phyloP scores from a whole-genome alignment of 176 grass and related monocot species.

The Urochloa ruziziensis region DNA sequence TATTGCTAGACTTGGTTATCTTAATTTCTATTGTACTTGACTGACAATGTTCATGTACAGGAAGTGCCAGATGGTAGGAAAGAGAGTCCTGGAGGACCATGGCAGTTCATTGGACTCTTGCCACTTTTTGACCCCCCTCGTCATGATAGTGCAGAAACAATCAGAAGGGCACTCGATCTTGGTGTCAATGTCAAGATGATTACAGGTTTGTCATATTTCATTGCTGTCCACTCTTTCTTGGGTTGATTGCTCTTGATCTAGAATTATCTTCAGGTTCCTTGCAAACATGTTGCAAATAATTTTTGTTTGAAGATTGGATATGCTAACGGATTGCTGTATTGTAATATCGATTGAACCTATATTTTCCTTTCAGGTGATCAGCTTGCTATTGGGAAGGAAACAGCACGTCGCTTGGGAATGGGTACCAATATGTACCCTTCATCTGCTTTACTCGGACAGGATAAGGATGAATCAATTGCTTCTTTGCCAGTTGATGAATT shows the following conservation, averaged over 20 bases:
- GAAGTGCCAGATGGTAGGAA: slow-evolving; percentile 87
- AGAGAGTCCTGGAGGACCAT: slow-evolving; percentile 76
- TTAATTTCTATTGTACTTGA: slow-evolving; percentile 17
- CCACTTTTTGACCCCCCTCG: slow-evolving; percentile 91
- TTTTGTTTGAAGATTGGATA: neutral
- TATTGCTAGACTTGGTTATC: neutral
- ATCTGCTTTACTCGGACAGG: slow-evolving; percentile 77
- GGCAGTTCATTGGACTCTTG: slow-evolving; percentile 85
- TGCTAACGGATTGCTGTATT: neutral
- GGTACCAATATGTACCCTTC: slow-evolving; percentile 98
- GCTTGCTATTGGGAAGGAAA: slow-evolving; percentile 90
- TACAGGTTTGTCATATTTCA: slow-evolving; percentile 47
- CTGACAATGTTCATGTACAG: slow-evolving; percentile 33
- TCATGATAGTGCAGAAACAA: slow-evolving; percentile 94
- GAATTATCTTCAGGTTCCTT: neutral
- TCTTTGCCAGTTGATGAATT: slow-evolving; percentile 82
- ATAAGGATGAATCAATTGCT: slow-evolving; percentile 73
- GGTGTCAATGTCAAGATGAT: slow-evolving; percentile 98
- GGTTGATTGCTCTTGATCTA: neutral
- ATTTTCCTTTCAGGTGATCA: slow-evolving; percentile 60
- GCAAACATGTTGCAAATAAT: neutral
- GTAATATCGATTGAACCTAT: neutral
- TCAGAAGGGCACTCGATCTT: slow-evolving; percentile 75
- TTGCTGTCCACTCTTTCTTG: neutral
- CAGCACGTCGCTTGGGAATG: slow-evolving; percentile 83